These are phyloP conservation scores for Naganishia antarctica DNA, from an alignment of 768 basidiomycete species.

Conservation along the genomic window DNA sequence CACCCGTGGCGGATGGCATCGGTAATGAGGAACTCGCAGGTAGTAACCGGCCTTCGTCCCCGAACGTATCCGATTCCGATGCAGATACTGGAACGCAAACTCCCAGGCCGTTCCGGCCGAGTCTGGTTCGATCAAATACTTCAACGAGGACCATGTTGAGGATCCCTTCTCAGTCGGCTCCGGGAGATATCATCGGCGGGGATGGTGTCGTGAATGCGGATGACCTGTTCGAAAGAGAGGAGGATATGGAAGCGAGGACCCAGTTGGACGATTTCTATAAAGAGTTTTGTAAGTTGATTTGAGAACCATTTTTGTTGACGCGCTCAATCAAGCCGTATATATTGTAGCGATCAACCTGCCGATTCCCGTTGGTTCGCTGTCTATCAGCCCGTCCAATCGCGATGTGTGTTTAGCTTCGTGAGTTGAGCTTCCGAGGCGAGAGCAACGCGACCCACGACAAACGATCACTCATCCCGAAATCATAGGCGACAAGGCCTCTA, in stretches of 20 bases:
- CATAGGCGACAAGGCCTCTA: slow-evolving; percentile 73
- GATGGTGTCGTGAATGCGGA: slow-evolving; percentile 6
- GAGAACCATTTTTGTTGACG: neutral
- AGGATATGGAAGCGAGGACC: slow-evolving; percentile 7
- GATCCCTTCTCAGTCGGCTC: neutral
- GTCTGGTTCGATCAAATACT: neutral
- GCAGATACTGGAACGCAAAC: slow-evolving; percentile 12
- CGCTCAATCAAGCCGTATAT: no score
- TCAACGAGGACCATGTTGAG: slow-evolving; percentile 10
- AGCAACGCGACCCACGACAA: neutral
- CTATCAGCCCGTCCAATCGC: slow-evolving; percentile 75
- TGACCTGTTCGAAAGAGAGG: slow-evolving; percentile 14
- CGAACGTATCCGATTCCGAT: slow-evolving; percentile 2
- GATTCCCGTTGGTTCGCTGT: slow-evolving; percentile 48
- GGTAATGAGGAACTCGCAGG: neutral
- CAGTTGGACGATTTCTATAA: slow-evolving; percentile 26
- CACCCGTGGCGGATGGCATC: neutral
- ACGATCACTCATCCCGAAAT: slow-evolving; percentile 43
- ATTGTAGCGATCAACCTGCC: slow-evolving; percentile 41
- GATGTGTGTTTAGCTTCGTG: slow-evolving; percentile 88
- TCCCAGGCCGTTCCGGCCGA: slow-evolving; percentile 1
- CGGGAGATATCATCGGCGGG: no score
- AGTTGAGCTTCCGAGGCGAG: slow-evolving; percentile 37
- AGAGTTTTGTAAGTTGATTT: slow-evolving; percentile 17
- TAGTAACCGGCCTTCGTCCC: neutral